Evolutionary conservation across 257 asterid species (phyloP).

Genomic region (Fraxinus quadrangulata): DNA sequence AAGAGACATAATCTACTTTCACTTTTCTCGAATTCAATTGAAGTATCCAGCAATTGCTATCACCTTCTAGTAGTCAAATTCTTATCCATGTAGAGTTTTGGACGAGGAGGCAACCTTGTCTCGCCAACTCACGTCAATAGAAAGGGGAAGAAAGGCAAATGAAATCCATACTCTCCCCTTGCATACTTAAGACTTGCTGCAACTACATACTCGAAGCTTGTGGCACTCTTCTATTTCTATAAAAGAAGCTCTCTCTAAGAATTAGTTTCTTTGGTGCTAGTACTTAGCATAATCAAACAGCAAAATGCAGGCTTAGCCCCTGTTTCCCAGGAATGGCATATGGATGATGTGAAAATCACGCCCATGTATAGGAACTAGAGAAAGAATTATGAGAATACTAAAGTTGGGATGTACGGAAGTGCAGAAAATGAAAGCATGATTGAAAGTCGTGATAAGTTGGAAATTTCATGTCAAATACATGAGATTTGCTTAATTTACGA

Average conservation of each 20-base stretch:
- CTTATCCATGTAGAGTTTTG: neutral
- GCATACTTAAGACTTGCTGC: neutral
- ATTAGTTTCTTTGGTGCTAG: neutral
- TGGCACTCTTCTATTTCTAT: neutral
- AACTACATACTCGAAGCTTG: neutral
- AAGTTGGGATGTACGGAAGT: neutral
- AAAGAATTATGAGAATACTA: neutral
- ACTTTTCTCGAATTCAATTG: neutral
- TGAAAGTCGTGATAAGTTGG: neutral
- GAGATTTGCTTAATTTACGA: neutral
- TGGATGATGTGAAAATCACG: neutral
- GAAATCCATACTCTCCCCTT: neutral
- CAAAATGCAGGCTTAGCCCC: neutral
- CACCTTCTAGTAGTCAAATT: neutral
- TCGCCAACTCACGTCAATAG: neutral
- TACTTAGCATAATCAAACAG: neutral
- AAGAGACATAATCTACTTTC: neutral
- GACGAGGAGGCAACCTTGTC: neutral
- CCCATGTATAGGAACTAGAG: neutral
- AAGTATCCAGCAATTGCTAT: neutral
- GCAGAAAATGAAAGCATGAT: neutral
- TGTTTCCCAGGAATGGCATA: neutral
- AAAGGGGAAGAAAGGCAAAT: neutral
- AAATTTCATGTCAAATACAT: neutral
- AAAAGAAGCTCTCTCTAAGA: neutral